These are phyloP conservation scores for Sporothrix mexicana DNA, from an alignment of 2,329 filamentous ascomycete species.

Conservation along the genomic window DNA sequence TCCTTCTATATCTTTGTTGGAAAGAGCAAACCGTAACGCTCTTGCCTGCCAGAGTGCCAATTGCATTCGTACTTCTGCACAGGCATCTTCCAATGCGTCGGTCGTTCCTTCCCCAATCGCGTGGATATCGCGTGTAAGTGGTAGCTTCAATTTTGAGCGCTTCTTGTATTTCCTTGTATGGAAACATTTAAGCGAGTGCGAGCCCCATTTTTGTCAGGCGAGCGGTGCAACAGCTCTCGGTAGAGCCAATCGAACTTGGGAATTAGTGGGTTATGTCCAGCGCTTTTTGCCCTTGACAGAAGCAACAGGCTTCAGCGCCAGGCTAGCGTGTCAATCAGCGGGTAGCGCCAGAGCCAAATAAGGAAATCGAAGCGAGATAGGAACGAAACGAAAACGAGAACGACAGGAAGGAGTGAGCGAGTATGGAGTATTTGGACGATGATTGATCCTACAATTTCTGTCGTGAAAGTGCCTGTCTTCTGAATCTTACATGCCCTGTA, in stretches of 20 bases:
- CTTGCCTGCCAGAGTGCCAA: background rate
- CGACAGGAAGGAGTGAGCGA: constrained; percentile 2
- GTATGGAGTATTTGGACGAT: background rate
- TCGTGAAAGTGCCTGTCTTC: no score
- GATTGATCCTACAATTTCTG: background rate
- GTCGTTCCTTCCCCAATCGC: constrained; percentile 12
- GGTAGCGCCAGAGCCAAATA: constrained; percentile 24
- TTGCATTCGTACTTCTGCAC: background rate
- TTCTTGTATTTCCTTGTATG: background rate
- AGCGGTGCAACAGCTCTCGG: background rate
- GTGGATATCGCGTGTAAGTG: constrained; percentile 22
- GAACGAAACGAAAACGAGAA: constrained; percentile 28
- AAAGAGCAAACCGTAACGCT: background rate
- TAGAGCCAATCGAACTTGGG: background rate
- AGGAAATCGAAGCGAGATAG: constrained; percentile 23
- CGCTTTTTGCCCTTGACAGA: background rate
- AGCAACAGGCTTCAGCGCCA: background rate
- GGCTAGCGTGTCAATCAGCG: constrained; percentile 14
- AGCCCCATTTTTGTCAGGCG: constrained; percentile 7
- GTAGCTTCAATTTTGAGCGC: background rate
- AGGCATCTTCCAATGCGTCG: background rate
- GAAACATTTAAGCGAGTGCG: constrained; percentile 16
- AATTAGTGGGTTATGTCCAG: background rate
- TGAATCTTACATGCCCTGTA: no score
- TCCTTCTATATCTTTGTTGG: background rate